phyloP scores from a whole-genome alignment of 345 rosid species.

The Ceriops zippeliana region DNA sequence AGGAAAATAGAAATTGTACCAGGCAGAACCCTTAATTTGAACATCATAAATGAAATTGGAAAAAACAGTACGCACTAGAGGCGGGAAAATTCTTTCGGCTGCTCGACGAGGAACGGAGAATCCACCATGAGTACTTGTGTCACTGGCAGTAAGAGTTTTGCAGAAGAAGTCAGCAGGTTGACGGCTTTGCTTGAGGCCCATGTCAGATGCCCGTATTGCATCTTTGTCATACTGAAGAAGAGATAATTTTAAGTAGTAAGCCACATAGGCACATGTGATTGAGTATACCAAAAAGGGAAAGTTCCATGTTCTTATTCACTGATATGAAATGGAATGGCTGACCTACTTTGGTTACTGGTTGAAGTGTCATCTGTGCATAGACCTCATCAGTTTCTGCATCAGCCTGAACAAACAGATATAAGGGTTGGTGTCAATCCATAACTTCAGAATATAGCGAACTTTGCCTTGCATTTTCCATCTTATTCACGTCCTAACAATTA shows the following conservation, averaged over 20 bases:
- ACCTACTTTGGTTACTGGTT: conserved; percentile 74
- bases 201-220: conserved; percentile 74
- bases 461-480: not conserved
- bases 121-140: conserved; percentile 96
- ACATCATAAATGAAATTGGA: not conserved
- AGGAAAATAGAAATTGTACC: not conserved
- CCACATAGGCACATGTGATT: not conserved
- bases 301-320: not conserved
- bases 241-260: conserved; percentile 15
- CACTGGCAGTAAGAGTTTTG: conserved; percentile 95
- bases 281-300: not conserved
- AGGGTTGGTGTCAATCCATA: not conserved
- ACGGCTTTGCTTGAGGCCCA: conserved; percentile 71
- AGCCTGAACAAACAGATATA: conserved; percentile 42
- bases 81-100: conserved; percentile 94
- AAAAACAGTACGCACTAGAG: conserved; percentile 51
- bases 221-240: conserved; percentile 75
- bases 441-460: not conserved
- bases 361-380: conserved; percentile 81
- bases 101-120: conserved; percentile 97
- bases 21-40: not conserved
- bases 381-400: conserved; percentile 74
- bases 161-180: conserved; percentile 96
- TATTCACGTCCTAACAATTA: not conserved
- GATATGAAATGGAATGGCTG: conserved; percentile 29